These are phyloP conservation scores for Penicillium salamii DNA, from an alignment of 495 filamentous ascomycete species.

Conservation along the genomic window DNA sequence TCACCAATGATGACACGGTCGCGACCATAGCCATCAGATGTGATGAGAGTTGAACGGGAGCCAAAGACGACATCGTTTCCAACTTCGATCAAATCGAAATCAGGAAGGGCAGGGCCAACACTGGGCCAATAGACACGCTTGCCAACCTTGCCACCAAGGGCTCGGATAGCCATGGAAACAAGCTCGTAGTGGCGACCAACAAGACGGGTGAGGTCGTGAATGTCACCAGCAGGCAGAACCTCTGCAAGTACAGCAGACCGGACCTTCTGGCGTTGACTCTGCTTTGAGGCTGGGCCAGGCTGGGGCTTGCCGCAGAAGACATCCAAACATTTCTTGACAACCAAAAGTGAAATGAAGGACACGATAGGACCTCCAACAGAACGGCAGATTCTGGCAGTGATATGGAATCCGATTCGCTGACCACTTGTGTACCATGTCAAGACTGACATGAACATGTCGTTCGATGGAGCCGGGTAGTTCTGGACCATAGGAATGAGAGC, in stretches of 20 bases:
- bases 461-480: constrained; percentile 9
- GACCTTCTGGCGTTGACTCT: constrained; percentile 29
- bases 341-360: constrained; percentile 28
- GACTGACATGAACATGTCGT: constrained; percentile 25
- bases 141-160: constrained; percentile 42
- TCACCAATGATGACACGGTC: constrained; percentile 35
- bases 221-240: constrained; percentile 27
- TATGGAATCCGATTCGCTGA: constrained; percentile 37
- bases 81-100: constrained; percentile 45
- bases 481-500: constrained; percentile 37
- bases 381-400: constrained; percentile 30
- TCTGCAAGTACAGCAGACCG: constrained; percentile 29
- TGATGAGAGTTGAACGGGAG: constrained; percentile 42
- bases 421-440: constrained; percentile 37
- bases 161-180: constrained; percentile 36
- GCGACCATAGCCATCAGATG: constrained; percentile 40
- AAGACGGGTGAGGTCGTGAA: constrained; percentile 23
- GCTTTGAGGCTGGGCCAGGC: constrained; percentile 22
- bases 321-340: constrained; percentile 25
- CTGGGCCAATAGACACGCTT: constrained; percentile 49
- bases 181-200: constrained; percentile 40
- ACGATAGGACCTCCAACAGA: constrained; percentile 34
- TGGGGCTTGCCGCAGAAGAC: constrained; percentile 25
- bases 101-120: constrained; percentile 40
- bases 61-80: constrained; percentile 49